phyloP scores from a whole-genome alignment of 2,329 filamentous ascomycete genomes.

The Aspergillus spinulosporus region DNA sequence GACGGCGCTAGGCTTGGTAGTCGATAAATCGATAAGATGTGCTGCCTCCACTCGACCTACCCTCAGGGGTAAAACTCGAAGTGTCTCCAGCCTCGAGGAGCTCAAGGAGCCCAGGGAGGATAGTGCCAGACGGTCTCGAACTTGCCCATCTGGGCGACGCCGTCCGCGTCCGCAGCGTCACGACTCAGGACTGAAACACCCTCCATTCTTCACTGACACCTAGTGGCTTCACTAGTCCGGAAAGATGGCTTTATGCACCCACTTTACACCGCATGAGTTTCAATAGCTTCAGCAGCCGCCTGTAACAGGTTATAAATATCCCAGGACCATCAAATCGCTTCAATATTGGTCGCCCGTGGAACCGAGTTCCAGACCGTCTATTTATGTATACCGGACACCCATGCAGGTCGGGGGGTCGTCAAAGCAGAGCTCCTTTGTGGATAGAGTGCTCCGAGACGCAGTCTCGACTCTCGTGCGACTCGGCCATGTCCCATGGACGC shows the following conservation, averaged over 20 bases:
- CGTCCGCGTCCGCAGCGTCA: no score
- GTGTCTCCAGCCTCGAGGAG: neutral
- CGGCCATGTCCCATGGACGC: neutral
- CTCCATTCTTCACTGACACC: neutral
- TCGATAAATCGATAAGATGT: no score
- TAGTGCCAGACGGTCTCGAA: neutral
- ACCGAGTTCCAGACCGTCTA: neutral
- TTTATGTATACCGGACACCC: neutral
- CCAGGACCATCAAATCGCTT: neutral
- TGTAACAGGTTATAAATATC: constrained; percentile 11
- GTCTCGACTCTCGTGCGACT: no score
- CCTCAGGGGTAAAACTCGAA: no score
- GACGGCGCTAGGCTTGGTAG: no score
- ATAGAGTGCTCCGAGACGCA: neutral
- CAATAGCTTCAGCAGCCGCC: constrained; percentile 6
- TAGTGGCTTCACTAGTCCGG: neutral
- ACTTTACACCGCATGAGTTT: neutral
- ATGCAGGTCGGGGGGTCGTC: neutral
- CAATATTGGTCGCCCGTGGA: neutral
- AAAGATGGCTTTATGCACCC: neutral
- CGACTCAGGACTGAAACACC: neutral
- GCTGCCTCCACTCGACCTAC: no score
- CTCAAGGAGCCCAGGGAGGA: neutral
- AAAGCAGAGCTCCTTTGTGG: neutral
- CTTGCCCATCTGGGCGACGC: neutral